Evolutionary conservation across 2,329 filamentous ascomycete species (phyloP), one percentile per base, ranked within the genome.

Genomic region (Colletotrichum coccodes): DNA sequence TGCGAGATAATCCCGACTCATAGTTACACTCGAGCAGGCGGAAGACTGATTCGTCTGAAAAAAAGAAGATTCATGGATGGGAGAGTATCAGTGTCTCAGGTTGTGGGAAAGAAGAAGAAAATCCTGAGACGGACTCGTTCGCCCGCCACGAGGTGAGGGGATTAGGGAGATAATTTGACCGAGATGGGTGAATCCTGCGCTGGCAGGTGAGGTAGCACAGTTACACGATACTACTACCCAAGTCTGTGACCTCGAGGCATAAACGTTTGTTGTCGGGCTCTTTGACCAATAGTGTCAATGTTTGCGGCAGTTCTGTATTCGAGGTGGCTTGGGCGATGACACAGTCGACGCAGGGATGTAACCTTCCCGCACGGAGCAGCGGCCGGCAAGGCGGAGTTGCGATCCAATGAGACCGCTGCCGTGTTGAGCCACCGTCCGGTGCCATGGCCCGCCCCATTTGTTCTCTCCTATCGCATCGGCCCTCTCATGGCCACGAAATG

Each of bases 1-100:
- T 36, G 23, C n/a, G 46, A 26, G 16, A 36, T 36, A 59, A 21
- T 49, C 47, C 3, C 40, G 65, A 47, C 53, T 52, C 57, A 70
- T 68, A 60, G 28, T 49, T 34, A 40, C n/a, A 34, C 16, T 38
- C 21, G 21, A 12, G 21, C 16, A 44, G 16, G 26, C 34, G 11
- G 32, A 14, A 3, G 44, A 32, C 47, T 28, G 58, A 32, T 50
- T 49, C 50, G 36, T 38, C 58, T 42, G 44, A 6, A n/a, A 44
- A 30, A 16, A 49, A 32, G 14, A 40, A 38, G n/a, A n/a, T 32
- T 38, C 32, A 18, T 30, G 58, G 18, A 21, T 42, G 23, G 21
- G n/a, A 54, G 14, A 18, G 32, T 12, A 18, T 12, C 18, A 32
- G 32, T 26, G 63, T 50, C 58, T 59, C 44, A 23, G 34, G 34